Base-by-base conservation (phyloP, 2,329 filamentous ascomycete species). In the Raffaelea arxii region DNA sequence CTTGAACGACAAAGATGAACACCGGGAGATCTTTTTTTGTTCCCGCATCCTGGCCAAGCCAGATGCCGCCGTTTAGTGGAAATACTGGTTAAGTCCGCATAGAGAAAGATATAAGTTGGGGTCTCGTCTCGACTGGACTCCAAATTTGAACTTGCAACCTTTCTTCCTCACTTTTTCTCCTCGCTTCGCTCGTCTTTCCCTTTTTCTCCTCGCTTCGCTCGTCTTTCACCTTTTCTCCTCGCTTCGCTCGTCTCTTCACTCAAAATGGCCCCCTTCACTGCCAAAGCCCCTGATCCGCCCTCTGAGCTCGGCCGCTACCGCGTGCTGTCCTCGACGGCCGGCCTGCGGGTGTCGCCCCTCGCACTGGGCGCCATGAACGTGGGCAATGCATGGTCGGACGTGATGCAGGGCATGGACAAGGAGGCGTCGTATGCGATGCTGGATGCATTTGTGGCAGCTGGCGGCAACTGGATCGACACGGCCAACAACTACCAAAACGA, bases 391-490 rank as follows among this genome's bases (percentile, higher is more conserved):
- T 59, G 58, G 56, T 38, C 45, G 10, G 37, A 44, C 1, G 37
- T 46, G 2, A 44, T 56, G 54, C 55, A 55, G 24, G 43, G 39
- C 42, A 56, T 57, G 53, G 49, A 48, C 50, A 59, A 60, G 47
- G 51, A 53, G 22, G 24, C 44, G 32, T 49, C 56, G 11, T 59
- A 59, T 46, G 32, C 47, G 45, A 50, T 59, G 12, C 54, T 60
- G 11, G 56, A 60, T 39, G 50, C 52, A 19, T 59, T 48, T 38
- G 51, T 47, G 36, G 49, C 48, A 12, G 53, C 70, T 0, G 80
- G 80, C 4, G 80, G 81, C 14, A 84, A 84, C 63, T 82, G 84
- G 59, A 80, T 84, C 57, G 81, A 85, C 59, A 83, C 78, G 0
- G 62, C 74, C 54, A 77, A 73, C 62, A 68, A 67, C 52, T 82